Percentiles rank a stretch among this genome's conserved stretches.
These are phyloP conservation scores for Fabrea salina DNA, from an alignment of 169 alveolate species.

Conservation along the genomic window DNA sequence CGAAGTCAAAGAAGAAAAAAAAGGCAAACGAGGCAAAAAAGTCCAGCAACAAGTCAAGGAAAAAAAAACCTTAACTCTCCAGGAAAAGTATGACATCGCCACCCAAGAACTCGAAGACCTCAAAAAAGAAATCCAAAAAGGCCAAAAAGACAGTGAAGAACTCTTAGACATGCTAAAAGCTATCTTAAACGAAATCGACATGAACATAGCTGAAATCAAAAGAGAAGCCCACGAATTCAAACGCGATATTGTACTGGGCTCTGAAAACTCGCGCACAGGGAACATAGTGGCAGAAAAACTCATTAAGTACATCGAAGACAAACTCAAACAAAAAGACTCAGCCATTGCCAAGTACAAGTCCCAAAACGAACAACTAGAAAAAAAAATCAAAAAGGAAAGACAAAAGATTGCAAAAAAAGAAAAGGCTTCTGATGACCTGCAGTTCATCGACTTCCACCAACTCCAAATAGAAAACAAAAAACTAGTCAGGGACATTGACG, in stretches of 20 bases:
- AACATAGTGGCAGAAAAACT: conserved; percentile 88
- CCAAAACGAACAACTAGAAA: conserved; percentile 70
- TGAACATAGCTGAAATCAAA: conserved; percentile 78
- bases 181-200: conserved; percentile 77
- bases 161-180: conserved; percentile 76
- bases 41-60: conserved; percentile 35
- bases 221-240: conserved; percentile 86
- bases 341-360: conserved; percentile 72
- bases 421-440: conserved; percentile 68
- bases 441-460: conserved; percentile 89
- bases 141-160: conserved; percentile 72
- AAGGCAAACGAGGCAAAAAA: conserved; percentile 36
- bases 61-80: conserved; percentile 48
- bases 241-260: conserved; percentile 71
- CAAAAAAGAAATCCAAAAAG: conserved; percentile 67
- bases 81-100: conserved; percentile 77
- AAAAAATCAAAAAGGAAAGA: conserved; percentile 75
- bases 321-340: conserved; percentile 79
- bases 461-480: conserved; percentile 89
- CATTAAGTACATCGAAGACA: conserved; percentile 84
- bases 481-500: conserved; percentile 88
- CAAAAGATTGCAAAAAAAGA: conserved; percentile 70
- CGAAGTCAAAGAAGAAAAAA: conserved; percentile 47
- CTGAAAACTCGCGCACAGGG: conserved; percentile 73
- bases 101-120: conserved; percentile 66